Conservation (phyloP, 2,329 filamentous ascomycete species). For the Stachybotrys chartarum region DNA sequence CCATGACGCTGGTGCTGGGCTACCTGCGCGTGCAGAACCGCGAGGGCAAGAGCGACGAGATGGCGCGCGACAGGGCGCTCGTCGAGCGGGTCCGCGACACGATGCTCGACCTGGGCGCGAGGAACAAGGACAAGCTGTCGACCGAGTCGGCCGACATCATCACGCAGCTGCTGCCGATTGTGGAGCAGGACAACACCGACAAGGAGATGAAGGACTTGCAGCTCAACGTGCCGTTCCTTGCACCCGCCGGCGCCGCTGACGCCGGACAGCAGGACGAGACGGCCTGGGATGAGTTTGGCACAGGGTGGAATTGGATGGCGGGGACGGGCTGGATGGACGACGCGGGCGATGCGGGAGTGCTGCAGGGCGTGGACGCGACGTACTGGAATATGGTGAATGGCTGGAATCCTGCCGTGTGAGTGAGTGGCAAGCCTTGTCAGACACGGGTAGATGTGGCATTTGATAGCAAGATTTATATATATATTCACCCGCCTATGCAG, state of each 20-base stretch:
- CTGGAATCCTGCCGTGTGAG: neutral
- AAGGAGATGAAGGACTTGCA: conserved; percentile 19
- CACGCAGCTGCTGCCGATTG: conserved; percentile 33
- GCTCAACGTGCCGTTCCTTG: conserved; percentile 38
- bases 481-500: too few relatives aligned
- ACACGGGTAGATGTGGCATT: neutral
- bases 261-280: conserved; percentile 7
- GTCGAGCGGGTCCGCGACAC: conserved; percentile 26
- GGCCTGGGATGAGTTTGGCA: conserved; percentile 3
- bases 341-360: conserved; percentile 1
- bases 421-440: neutral
- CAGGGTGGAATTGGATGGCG: neutral
- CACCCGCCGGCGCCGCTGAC: conserved; percentile 11
- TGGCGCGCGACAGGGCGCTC: conserved; percentile 24
- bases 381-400: conserved; percentile 25
- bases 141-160: conserved; percentile 35
- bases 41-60: conserved; percentile 9
- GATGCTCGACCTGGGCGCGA: conserved; percentile 29
- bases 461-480: too few relatives aligned
- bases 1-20: conserved; percentile 42
- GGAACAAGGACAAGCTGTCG: conserved; percentile 33
- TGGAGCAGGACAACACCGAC: conserved; percentile 8
- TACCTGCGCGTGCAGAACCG: conserved; percentile 30
- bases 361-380: conserved; percentile 31
- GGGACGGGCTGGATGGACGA: conserved; percentile 3